These are phyloP conservation scores for Aspergillus novoparasiticus DNA, from an alignment of 2,329 filamentous ascomycete species.

Conservation along the genomic window DNA sequence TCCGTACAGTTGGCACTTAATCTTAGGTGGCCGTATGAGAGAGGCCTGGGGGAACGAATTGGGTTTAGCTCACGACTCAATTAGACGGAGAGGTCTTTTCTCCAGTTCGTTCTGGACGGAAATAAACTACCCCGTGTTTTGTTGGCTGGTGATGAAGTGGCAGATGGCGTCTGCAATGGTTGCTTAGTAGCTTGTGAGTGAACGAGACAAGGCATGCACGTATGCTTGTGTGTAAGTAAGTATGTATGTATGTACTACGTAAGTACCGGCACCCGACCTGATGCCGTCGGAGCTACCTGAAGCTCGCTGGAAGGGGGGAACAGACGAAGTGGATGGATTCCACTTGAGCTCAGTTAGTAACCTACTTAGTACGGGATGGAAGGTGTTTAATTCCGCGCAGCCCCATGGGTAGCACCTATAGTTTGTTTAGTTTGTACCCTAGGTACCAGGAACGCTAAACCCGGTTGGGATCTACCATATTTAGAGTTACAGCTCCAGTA, in stretches of 20 bases:
- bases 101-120: background rate
- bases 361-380: background rate
- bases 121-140: constrained; percentile 2
- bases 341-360: background rate
- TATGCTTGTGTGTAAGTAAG: background rate
- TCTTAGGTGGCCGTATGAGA: background rate
- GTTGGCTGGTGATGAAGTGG: constrained; percentile 2
- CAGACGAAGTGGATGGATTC: background rate
- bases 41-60: background rate
- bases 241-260: background rate
- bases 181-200: background rate
- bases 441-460: background rate
- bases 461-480: background rate
- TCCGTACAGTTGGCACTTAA: background rate
- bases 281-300: background rate
- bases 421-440: constrained; percentile 1
- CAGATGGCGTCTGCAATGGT: background rate
- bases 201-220: background rate
- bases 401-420: background rate
- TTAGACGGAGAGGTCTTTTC: background rate
- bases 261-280: background rate
- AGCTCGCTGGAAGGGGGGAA: background rate
- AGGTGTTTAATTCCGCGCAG: background rate
- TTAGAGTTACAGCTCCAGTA: constrained; percentile 1
- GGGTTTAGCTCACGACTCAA: background rate